Conservation (phyloP, 2,329 filamentous ascomycete genomes). For the Pseudogymnoascus sp. region DNA sequence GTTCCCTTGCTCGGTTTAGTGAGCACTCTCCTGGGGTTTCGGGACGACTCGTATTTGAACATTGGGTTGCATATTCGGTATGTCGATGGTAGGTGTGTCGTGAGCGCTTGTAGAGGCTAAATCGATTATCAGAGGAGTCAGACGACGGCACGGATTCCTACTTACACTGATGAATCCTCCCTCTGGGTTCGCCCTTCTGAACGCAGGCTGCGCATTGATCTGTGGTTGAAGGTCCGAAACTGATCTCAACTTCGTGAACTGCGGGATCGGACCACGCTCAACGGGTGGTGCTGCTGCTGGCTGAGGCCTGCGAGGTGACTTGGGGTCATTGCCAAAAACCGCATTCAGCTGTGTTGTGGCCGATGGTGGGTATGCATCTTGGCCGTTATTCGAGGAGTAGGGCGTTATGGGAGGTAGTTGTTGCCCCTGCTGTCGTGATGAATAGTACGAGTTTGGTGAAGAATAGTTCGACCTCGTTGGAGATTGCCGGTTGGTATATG, state of each 20-base stretch:
- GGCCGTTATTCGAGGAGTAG: slow-evolving; percentile 53
- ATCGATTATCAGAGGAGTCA: slow-evolving; percentile 21
- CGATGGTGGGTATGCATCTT: slow-evolving; percentile 63
- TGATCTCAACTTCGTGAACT: slow-evolving; percentile 73
- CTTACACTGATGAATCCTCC: slow-evolving; percentile 95
- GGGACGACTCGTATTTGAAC: slow-evolving; percentile 98
- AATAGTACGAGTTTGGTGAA: slow-evolving; percentile 52
- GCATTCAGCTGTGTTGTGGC: slow-evolving; percentile 65
- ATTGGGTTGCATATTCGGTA: slow-evolving; percentile 97
- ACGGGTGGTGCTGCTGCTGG: slow-evolving; percentile 38
- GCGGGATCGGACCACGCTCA: slow-evolving; percentile 67
- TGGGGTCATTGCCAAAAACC: slow-evolving; percentile 50
- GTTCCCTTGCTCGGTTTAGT: slow-evolving; percentile 98
- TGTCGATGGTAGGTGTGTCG: slow-evolving; percentile 83
- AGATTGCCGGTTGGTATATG: slow-evolving; percentile 62
- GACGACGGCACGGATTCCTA: slow-evolving; percentile 12
- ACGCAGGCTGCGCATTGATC: slow-evolving; percentile 80
- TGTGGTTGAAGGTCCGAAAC: slow-evolving; percentile 71
- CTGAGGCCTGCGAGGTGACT: slow-evolving; percentile 49
- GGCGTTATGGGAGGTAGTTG: slow-evolving; percentile 69
- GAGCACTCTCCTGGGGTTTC: slow-evolving; percentile 88
- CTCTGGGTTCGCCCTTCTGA: slow-evolving; percentile 88
- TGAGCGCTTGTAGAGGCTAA: slow-evolving; percentile 90
- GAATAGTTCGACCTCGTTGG: slow-evolving; percentile 64
- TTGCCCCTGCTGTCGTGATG: slow-evolving; percentile 39